Conservation (phyloP, 495 filamentous ascomycete genomes). For the Neurospora africana region DNA sequence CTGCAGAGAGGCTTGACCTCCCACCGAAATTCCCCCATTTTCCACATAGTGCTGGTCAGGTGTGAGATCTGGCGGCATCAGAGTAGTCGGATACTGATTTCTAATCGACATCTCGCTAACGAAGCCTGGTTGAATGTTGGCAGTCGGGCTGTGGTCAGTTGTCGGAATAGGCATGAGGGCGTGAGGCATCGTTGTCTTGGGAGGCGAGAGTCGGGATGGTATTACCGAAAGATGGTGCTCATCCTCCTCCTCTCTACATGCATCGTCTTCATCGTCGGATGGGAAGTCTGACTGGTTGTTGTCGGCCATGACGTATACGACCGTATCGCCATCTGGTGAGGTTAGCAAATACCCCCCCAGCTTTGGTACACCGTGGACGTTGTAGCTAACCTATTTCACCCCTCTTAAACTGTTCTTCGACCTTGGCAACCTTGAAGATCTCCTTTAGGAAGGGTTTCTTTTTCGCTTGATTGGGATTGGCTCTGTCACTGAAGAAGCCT, state of each 20-base stretch:
- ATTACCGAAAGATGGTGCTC: conserved; percentile 10
- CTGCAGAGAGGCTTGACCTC: conserved; percentile 14
- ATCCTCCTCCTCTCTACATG: conserved; percentile 14
- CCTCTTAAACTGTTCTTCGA: conserved; percentile 50
- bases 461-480: conserved; percentile 28
- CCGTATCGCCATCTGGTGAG: conserved; percentile 24
- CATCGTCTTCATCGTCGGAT: conserved; percentile 24
- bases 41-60: conserved; percentile 28
- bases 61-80: conserved; percentile 19
- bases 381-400: conserved; percentile 48
- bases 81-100: conserved; percentile 16
- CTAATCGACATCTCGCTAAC: conserved; percentile 21
- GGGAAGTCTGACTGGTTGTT: conserved; percentile 21
- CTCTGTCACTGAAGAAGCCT: conserved; percentile 33
- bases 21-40: conserved; percentile 9
- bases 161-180: conserved; percentile 19
- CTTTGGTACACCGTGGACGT: neutral
- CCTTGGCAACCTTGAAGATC: conserved; percentile 54
- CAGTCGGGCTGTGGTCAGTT: conserved; percentile 19
- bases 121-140: conserved; percentile 21
- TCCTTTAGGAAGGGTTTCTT: conserved; percentile 46
- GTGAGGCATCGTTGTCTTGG: conserved; percentile 14
- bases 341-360: conserved; percentile 5
- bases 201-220: conserved; percentile 15
- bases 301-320: conserved; percentile 30